phyloP scores from a whole-genome alignment of 2,329 filamentous ascomycete genomes.

The Sporothrix dimorphospora region DNA sequence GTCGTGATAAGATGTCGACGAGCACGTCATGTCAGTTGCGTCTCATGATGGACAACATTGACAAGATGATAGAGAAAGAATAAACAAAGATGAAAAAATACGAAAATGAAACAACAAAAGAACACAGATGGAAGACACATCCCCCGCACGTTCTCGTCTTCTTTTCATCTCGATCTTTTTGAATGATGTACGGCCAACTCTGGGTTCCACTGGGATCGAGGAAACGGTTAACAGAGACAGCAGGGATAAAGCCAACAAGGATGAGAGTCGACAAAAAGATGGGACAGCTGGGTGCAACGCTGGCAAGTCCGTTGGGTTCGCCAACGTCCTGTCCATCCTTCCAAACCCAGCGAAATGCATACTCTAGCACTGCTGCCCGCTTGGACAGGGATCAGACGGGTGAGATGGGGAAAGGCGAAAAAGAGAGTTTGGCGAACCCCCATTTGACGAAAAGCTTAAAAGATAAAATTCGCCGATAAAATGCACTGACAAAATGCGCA shows the following conservation, averaged over 20 bases:
- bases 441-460: neutral
- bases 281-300: neutral
- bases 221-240: neutral
- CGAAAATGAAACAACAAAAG: neutral
- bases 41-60: neutral
- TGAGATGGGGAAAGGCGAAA: neutral
- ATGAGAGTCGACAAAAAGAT: neutral
- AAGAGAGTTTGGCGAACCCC: slow-evolving; percentile 5
- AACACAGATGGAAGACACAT: neutral
- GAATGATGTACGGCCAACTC: neutral
- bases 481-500: no score
- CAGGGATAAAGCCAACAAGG: neutral
- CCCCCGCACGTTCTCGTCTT: slow-evolving; percentile 11
- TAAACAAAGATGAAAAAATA: neutral
- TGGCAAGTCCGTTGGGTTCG: slow-evolving; percentile 9
- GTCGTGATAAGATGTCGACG: neutral
- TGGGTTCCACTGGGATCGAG: neutral
- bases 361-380: no score
- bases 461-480: neutral
- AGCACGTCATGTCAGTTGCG: neutral
- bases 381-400: slow-evolving; percentile 19
- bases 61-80: neutral
- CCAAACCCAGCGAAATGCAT: no score
- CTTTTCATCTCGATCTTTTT: neutral
- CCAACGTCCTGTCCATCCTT: no score